Conservation (phyloP, 75 land plant species). For the Azolla pinnata region DNA sequence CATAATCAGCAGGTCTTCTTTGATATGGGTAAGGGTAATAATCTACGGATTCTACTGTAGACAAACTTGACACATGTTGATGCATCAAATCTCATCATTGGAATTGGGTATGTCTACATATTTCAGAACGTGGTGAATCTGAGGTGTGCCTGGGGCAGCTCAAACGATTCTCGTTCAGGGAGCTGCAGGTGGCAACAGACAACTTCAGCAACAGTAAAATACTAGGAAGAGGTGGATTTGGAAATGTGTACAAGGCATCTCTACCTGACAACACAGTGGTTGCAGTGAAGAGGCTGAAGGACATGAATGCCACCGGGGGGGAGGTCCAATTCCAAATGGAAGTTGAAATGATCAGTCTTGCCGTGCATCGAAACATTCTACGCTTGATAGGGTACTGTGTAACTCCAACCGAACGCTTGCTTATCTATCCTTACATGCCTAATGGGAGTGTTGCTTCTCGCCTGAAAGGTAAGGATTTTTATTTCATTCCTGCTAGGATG, state of each 20-base stretch:
- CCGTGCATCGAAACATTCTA: constrained; percentile 53
- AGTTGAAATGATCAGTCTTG: constrained; percentile 69
- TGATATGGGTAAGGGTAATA: constrained; percentile 16
- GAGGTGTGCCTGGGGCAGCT: constrained; percentile 53
- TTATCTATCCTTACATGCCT: constrained; percentile 67
- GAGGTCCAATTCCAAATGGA: constrained; percentile 59
- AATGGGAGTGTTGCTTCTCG: constrained; percentile 71
- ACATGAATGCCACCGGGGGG: constrained; percentile 37
- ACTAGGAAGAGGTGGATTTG: constrained; percentile 48
- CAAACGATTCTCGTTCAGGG: constrained; percentile 48
- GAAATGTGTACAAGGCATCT: constrained; percentile 45
- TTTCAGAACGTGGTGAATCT: constrained; percentile 54
- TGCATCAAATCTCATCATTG: too few species aligned
- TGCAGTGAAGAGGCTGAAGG: constrained; percentile 56
- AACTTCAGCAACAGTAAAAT: constrained; percentile 38
- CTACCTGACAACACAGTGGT: constrained; percentile 37
- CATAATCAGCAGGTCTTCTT: constrained; percentile 55
- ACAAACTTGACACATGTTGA: too few species aligned
- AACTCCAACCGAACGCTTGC: constrained; percentile 50
- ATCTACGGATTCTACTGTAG: too few species aligned
- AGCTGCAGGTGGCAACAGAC: constrained; percentile 46
- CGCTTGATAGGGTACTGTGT: constrained; percentile 51
- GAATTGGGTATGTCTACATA: too few species aligned
- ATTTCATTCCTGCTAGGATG: not conserved
- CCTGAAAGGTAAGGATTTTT: constrained; percentile 33